A percentile compares a stretch with the other conserved stretches of the same genome.
phyloP scores from a whole-genome alignment of 495 filamentous ascomycete species.

The Aspergillus saccharolyticus region DNA sequence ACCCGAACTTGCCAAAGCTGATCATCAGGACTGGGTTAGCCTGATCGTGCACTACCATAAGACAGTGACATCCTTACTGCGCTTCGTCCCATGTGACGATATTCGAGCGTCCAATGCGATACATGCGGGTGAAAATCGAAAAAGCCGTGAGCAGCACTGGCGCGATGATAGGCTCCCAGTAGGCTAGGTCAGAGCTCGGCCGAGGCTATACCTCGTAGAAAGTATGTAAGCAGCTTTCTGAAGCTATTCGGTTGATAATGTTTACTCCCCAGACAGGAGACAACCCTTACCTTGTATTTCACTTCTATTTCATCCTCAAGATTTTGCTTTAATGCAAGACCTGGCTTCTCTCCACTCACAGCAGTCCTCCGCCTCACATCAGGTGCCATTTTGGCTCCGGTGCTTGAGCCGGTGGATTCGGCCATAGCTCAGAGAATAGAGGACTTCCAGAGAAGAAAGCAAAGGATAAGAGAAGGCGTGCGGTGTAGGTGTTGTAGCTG shows the following conservation, averaged over 20 bases:
- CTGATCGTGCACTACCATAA: slow-evolving; percentile 3
- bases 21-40: slow-evolving; percentile 15
- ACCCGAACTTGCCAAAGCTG: slow-evolving; percentile 98
- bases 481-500: neutral
- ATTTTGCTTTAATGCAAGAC: slow-evolving; percentile 32
- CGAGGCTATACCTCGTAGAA: slow-evolving; percentile 21
- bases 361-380: slow-evolving; percentile 75
- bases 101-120: slow-evolving; percentile 87
- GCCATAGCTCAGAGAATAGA: slow-evolving; percentile 26
- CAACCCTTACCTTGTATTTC: slow-evolving; percentile 29
- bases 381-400: slow-evolving; percentile 61
- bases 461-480: neutral
- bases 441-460: slow-evolving; percentile 2
- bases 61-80: slow-evolving; percentile 59
- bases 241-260: neutral
- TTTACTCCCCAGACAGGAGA: neutral
- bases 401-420: slow-evolving; percentile 45
- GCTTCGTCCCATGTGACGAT: slow-evolving; percentile 99
- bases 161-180: slow-evolving; percentile 82
- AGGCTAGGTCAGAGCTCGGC: slow-evolving; percentile 57
- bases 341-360: slow-evolving; percentile 41
- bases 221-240: slow-evolving; percentile 4
- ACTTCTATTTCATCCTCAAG: slow-evolving; percentile 61
- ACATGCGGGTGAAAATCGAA: slow-evolving; percentile 91
- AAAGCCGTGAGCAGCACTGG: slow-evolving; percentile 83